Evolutionary conservation across 164 flowering plant genomes (phyloP).

Genomic region (Berberis thunbergii): DNA sequence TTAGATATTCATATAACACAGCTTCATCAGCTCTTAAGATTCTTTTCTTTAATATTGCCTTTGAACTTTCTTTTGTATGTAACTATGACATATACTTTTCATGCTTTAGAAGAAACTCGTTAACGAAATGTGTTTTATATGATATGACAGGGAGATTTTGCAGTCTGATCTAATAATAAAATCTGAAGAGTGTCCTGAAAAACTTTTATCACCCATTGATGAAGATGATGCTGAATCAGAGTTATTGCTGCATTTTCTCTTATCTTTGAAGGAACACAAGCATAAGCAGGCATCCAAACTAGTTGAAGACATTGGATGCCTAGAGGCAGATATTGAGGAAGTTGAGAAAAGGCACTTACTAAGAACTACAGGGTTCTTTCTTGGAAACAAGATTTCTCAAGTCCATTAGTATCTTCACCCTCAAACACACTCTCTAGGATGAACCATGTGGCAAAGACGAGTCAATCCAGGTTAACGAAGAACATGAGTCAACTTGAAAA

Average conservation of each 20-base stretch:
- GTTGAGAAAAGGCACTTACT: slow-evolving; percentile 40
- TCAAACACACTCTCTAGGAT: slow-evolving; percentile 9
- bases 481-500: slow-evolving; percentile 69
- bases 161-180: slow-evolving; percentile 58
- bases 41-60: no score
- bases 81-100: no score
- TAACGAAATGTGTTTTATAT: neutral
- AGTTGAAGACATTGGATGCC: slow-evolving; percentile 41
- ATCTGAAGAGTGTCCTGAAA: slow-evolving; percentile 28
- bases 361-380: slow-evolving; percentile 14
- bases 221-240: slow-evolving; percentile 78
- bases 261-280: slow-evolving; percentile 49
- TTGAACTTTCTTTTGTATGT: no score
- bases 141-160: slow-evolving; percentile 61
- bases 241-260: slow-evolving; percentile 65
- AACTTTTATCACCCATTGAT: slow-evolving; percentile 34
- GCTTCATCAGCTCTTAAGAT: no score
- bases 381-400: slow-evolving; percentile 5
- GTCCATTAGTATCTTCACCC: slow-evolving; percentile 15
- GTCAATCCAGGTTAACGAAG: slow-evolving; percentile 37
- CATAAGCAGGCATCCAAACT: slow-evolving; percentile 53
- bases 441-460: slow-evolving; percentile 14
- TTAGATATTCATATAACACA: no score
- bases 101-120: no score
- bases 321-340: slow-evolving; percentile 75